Percentiles rank a stretch among this genome's conserved stretches.
These are phyloP conservation scores for Babesia bovis DNA, from an alignment of 169 alveolate genomes.

Conservation along the genomic window DNA sequence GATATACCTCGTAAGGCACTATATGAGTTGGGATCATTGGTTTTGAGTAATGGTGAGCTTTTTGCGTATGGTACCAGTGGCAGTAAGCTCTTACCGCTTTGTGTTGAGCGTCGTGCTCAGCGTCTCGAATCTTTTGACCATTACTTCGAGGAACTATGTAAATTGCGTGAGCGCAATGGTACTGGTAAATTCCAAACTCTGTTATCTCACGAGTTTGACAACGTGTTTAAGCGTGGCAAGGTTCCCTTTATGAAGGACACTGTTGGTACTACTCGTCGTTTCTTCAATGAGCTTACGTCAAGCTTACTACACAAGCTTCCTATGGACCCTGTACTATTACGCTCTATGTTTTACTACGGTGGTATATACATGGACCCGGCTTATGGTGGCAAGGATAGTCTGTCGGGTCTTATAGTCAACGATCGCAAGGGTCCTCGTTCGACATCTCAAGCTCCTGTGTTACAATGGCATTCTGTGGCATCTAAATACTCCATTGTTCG, in stretches of 20 bases:
- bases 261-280: background rate
- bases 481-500: slow-evolving; percentile 3
- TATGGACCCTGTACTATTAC: slow-evolving; percentile 29
- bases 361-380: slow-evolving; percentile 35
- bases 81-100: slow-evolving; percentile 13
- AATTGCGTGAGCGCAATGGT: background rate
- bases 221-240: slow-evolving; percentile 39
- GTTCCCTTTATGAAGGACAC: slow-evolving; percentile 14
- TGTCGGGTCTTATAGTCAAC: background rate
- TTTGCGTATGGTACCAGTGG: background rate
- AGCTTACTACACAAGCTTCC: slow-evolving; percentile 46
- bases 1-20: slow-evolving; percentile 14
- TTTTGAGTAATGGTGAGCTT: slow-evolving; percentile 21
- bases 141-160: slow-evolving; percentile 33
- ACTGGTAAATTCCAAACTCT: background rate
- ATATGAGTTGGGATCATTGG: slow-evolving; percentile 7
- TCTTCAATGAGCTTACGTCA: slow-evolving; percentile 45
- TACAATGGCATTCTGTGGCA: slow-evolving; percentile 11
- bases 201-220: slow-evolving; percentile 23
- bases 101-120: slow-evolving; percentile 10
- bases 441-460: background rate
- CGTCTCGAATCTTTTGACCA: slow-evolving; percentile 20
- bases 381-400: background rate
- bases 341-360: slow-evolving; percentile 28
- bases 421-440: background rate